Evolutionary conservation across 768 basidiomycete genomes (phyloP), one percentile per base, ranked within the genome.

Genomic region (Tephrocybe sp.): DNA sequence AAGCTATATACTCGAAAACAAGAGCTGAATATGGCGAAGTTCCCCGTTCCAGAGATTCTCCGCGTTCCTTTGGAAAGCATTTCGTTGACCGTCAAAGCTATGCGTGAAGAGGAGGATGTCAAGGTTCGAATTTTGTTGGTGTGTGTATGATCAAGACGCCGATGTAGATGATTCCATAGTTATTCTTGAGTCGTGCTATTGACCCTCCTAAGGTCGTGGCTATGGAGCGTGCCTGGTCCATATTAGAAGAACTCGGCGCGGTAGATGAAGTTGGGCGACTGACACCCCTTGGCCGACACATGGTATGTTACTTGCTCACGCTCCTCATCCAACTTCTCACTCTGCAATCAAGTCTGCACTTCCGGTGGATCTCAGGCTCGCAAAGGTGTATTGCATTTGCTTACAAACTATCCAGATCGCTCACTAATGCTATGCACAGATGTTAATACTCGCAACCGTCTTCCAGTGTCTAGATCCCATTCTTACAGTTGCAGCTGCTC

Each of bases 291-390:
- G 95, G 95, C 9, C 75, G 80, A 54, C 84, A 96, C 63, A 82
- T 95, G 63, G 87, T 84, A 55, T 49, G 76, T 38, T 58, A 2
- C 4, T 47, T 16, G 13, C 15, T 30, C 13, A 41, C 50, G 22
- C 9, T 21, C 9, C 30, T 28, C 24, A 9, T 30, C 22, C 42
- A 26, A 38, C 5, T 43, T 16, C 44, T 54, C 12, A 60, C 24
- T 18, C 21, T 26, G 30, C 45, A 19, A 21, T 50, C 11, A 58
- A 93, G 89, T 78, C 89, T 2, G 78, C 85, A 68, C 76, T 97
- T n/a, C 94, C 94, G 1, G 71, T 96, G 12, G 95, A 98, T 66
- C 71, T 95, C 9, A 78, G 92, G 32, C 76, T 98, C 22, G 91
- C 83, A 7, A 98, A 97, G 76, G 89, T 88, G 47, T 11, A 60